These are phyloP conservation scores for Euphorbia corollata DNA, from an alignment of 441 rosid genomes.

Conservation along the genomic window DNA sequence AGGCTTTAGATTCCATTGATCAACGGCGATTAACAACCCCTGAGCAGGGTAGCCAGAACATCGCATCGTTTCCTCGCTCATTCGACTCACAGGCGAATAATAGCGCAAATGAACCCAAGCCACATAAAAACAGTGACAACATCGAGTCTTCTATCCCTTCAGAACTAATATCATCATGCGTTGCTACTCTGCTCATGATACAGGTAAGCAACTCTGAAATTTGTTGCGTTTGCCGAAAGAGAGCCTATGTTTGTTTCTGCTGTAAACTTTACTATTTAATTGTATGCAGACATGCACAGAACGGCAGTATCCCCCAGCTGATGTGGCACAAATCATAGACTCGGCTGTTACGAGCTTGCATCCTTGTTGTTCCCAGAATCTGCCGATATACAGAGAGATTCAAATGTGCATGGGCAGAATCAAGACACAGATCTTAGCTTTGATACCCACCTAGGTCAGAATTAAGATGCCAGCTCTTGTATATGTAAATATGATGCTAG, in stretches of 20 bases:
- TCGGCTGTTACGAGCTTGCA: conserved; percentile 72
- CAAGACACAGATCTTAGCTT: conserved; percentile 85
- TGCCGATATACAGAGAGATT: conserved; percentile 72
- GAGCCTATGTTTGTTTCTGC: neutral
- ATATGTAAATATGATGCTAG: conserved; percentile 17
- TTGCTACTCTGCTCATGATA: conserved; percentile 76
- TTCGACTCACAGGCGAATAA: conserved; percentile 26
- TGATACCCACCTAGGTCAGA: conserved; percentile 58
- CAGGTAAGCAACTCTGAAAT: conserved; percentile 41
- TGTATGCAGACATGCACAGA: conserved; percentile 73
- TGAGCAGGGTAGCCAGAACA: conserved; percentile 37
- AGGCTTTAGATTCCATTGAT: conserved; percentile 35
- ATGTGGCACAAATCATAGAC: conserved; percentile 86
- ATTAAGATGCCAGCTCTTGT: neutral
- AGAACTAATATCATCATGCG: conserved; percentile 77
- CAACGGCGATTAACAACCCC: neutral
- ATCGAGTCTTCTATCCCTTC: conserved; percentile 51
- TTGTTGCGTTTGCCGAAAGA: neutral
- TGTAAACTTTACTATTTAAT: conserved; percentile 8
- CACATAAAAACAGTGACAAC: conserved; percentile 34
- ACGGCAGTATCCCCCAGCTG: conserved; percentile 75
- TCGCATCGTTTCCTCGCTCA: conserved; percentile 28
- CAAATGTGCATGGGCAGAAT: conserved; percentile 92
- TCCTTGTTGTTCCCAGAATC: conserved; percentile 73
- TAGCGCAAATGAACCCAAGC: conserved; percentile 21